phyloP scores from a whole-genome alignment of 208 protist genomes.

The Leishmania turanica region DNA sequence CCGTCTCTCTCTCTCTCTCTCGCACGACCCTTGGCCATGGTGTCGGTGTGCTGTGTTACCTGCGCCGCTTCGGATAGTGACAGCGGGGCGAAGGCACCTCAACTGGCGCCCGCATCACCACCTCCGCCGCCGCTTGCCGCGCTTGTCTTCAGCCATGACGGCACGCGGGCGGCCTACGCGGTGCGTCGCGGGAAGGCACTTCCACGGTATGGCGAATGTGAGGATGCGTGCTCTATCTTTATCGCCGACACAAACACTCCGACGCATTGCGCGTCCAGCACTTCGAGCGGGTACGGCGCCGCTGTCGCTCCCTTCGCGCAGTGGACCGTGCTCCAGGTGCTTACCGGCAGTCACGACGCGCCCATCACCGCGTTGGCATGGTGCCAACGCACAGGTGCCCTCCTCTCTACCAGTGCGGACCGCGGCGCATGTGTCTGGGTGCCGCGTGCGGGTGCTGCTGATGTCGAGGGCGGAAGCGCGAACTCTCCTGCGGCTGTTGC shows the following conservation, averaged over 20 bases:
- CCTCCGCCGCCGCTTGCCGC: slow-evolving; percentile 9
- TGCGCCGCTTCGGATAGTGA: background rate
- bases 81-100: background rate
- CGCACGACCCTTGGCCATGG: background rate
- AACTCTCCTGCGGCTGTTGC: background rate
- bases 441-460: background rate
- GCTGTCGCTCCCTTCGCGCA: slow-evolving; percentile 4
- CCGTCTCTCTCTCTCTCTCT: background rate
- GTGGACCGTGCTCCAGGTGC: slow-evolving; percentile 16
- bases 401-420: slow-evolving; percentile 20
- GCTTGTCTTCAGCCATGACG: slow-evolving; percentile 15
- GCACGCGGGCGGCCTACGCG: slow-evolving; percentile 18
- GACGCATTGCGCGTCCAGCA: background rate
- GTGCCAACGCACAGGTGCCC: slow-evolving; percentile 15
- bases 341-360: slow-evolving; percentile 10
- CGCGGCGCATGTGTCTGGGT: slow-evolving; percentile 26
- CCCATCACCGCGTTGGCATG: slow-evolving; percentile 28
- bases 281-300: background rate
- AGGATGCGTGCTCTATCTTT: slow-evolving; percentile 16
- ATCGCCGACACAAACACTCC: background rate
- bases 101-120: background rate
- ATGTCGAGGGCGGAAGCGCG: background rate
- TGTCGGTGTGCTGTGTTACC: slow-evolving; percentile 1
- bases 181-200: slow-evolving; percentile 13
- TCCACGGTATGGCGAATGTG: background rate